Evolutionary conservation across 345 rosid species (phyloP).

Genomic region (Firmiana major): DNA sequence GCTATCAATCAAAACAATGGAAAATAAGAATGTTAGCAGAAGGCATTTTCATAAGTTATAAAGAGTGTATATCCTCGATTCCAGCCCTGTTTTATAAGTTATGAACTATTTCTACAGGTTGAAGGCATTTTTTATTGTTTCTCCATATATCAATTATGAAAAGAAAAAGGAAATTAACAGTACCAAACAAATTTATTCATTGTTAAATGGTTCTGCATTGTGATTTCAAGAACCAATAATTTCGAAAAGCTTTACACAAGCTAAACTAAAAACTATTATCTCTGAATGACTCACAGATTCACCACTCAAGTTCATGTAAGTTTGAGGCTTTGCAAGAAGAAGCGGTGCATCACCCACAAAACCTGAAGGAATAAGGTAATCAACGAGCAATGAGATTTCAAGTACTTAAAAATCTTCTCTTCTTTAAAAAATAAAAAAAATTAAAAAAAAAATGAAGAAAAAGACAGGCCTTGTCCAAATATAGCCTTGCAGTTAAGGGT

Average conservation of each 20-base stretch:
- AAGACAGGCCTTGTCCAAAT: slow-evolving; percentile 58
- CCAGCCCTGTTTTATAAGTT: neutral
- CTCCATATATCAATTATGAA: neutral
- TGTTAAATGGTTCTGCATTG: neutral
- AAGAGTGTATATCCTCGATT: neutral
- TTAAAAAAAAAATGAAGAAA: neutral
- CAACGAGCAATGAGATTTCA: slow-evolving; percentile 8
- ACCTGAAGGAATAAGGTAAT: slow-evolving; percentile 30
- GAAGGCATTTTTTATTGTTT: neutral
- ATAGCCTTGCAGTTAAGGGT: slow-evolving; percentile 58
- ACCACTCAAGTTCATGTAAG: slow-evolving; percentile 95
- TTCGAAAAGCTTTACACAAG: neutral
- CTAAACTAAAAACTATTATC: neutral
- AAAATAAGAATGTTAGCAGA: neutral
- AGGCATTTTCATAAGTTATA: no score
- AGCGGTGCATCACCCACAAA: slow-evolving; percentile 54
- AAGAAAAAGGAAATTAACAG: neutral
- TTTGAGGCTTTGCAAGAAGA: slow-evolving; percentile 74
- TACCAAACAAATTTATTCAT: neutral
- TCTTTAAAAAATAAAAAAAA: no score
- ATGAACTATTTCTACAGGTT: neutral
- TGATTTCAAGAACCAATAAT: neutral
- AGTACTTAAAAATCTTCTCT: neutral
- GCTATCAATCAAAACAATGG: neutral
- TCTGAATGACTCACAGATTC: slow-evolving; percentile 59